These are phyloP conservation scores for Neckera pumila DNA, from an alignment of 225 moss, liverwort and hornwort species.

Conservation along the genomic window DNA sequence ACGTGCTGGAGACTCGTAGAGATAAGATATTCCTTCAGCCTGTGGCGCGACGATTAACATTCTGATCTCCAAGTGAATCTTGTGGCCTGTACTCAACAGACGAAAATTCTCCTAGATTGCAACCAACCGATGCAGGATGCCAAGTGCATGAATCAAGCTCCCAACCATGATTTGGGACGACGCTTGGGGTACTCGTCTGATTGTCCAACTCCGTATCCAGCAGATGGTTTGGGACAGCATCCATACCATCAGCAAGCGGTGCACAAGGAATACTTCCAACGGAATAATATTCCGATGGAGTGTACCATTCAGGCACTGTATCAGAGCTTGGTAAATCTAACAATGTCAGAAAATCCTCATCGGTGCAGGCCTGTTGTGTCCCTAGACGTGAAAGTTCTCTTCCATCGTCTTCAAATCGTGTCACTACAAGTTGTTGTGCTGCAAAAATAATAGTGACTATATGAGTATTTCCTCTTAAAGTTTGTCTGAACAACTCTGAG, in stretches of 20 bases:
- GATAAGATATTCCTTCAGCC: slow-evolving; percentile 15
- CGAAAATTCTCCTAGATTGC: slow-evolving; percentile 29
- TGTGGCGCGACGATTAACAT: slow-evolving; percentile 12
- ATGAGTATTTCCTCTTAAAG: background rate
- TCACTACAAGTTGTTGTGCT: slow-evolving; percentile 21
- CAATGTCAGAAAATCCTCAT: slow-evolving; percentile 48
- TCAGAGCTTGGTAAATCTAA: slow-evolving; percentile 45
- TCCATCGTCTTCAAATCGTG: slow-evolving; percentile 19
- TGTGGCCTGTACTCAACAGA: slow-evolving; percentile 34
- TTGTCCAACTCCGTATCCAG: slow-evolving; percentile 23
- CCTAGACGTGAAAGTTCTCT: slow-evolving; percentile 19
- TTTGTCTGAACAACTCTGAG: background rate
- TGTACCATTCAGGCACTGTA: slow-evolving; percentile 41
- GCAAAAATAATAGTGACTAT: background rate
- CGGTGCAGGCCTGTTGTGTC: slow-evolving; percentile 31
- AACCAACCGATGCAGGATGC: slow-evolving; percentile 29
- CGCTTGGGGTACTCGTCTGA: slow-evolving; percentile 7
- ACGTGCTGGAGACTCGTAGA: slow-evolving; percentile 4
- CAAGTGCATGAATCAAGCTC: slow-evolving; percentile 38
- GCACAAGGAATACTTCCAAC: slow-evolving; percentile 17
- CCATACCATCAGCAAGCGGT: slow-evolving; percentile 24
- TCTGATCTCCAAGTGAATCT: slow-evolving; percentile 36
- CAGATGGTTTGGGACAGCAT: slow-evolving; percentile 14
- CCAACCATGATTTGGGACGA: slow-evolving; percentile 36
- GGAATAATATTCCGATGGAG: slow-evolving; percentile 32